Evolutionary conservation across 345 rosid genomes (phyloP).

Genomic region (Rhodomyrtus tomentosa): DNA sequence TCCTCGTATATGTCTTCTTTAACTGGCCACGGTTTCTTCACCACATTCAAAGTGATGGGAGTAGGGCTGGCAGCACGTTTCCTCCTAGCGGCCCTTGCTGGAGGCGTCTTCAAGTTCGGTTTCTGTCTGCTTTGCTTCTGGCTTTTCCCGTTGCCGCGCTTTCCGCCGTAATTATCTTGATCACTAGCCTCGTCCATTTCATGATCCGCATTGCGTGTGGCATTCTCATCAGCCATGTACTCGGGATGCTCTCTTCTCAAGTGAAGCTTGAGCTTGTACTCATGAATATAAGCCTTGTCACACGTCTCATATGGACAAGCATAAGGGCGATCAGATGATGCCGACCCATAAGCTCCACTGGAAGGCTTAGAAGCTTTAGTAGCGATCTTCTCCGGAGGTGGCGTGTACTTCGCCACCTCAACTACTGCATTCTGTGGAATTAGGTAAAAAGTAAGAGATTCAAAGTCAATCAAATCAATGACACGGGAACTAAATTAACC

Average conservation of each 20-base stretch:
- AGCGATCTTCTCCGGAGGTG: conserved; percentile 54
- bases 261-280: conserved; percentile 96
- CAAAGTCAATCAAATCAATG: neutral
- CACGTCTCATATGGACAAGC: conserved; percentile 91
- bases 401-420: conserved; percentile 49
- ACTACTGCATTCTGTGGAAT: conserved; percentile 30
- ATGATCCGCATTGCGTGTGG: conserved; percentile 35
- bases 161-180: conserved; percentile 56
- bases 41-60: conserved; percentile 28
- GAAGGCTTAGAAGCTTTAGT: conserved; percentile 47
- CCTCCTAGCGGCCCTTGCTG: conserved; percentile 36
- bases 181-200: conserved; percentile 82
- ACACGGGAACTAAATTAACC: neutral
- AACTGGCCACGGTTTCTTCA: conserved; percentile 50
- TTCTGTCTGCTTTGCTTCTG: conserved; percentile 53
- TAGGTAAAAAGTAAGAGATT: neutral
- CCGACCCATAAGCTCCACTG: conserved; percentile 41
- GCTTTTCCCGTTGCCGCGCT: conserved; percentile 49
- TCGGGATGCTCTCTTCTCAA: conserved; percentile 89
- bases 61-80: conserved; percentile 56
- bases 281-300: conserved; percentile 91
- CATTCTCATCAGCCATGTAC: conserved; percentile 56
- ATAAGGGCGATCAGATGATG: conserved; percentile 76
- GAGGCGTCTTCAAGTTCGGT: conserved; percentile 58
- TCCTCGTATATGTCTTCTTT: conserved; percentile 54